These are phyloP conservation scores for Clitoria ternatea DNA, from an alignment of 306 rosid genomes.

Conservation along the genomic window DNA sequence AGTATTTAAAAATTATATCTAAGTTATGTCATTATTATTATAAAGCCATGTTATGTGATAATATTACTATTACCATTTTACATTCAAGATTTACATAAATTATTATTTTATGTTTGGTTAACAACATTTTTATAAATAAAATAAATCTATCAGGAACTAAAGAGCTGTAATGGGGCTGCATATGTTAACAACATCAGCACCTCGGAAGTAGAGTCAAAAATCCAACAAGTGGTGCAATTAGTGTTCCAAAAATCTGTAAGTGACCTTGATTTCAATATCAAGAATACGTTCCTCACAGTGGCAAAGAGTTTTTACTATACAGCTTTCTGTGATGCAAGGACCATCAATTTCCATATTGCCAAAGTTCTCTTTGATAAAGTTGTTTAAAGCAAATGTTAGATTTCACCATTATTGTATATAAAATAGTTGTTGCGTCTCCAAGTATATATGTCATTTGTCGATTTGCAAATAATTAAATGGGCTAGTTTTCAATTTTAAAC, in stretches of 20 bases:
- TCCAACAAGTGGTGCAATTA: slow-evolving; percentile 65
- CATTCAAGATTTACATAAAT: too few relatives aligned
- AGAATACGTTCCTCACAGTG: slow-evolving; percentile 64
- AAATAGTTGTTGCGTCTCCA: not conserved
- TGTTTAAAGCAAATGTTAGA: slow-evolving; percentile 20
- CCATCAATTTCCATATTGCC: slow-evolving; percentile 61
- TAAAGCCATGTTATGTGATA: too few relatives aligned
- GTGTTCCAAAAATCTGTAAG: slow-evolving; percentile 48
- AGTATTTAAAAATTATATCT: too few relatives aligned
- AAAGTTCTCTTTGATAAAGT: slow-evolving; percentile 82
- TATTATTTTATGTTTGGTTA: too few relatives aligned
- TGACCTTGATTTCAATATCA: slow-evolving; percentile 45
- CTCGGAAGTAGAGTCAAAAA: slow-evolving; percentile 54
- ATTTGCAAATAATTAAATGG: not conserved
- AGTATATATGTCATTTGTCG: not conserved
- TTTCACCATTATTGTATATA: slow-evolving; percentile 9
- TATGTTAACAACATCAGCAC: not conserved
- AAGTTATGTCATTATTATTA: not conserved
- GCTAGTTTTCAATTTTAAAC: too few relatives aligned
- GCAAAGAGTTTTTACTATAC: slow-evolving; percentile 68
- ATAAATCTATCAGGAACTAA: slow-evolving; percentile 36
- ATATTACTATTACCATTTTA: too few relatives aligned
- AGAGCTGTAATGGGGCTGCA: slow-evolving; percentile 18
- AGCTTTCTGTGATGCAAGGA: slow-evolving; percentile 56
- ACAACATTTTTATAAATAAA: not conserved